Conservation (phyloP, 495 filamentous ascomycete species). For the Aspergillus leporis region DNA sequence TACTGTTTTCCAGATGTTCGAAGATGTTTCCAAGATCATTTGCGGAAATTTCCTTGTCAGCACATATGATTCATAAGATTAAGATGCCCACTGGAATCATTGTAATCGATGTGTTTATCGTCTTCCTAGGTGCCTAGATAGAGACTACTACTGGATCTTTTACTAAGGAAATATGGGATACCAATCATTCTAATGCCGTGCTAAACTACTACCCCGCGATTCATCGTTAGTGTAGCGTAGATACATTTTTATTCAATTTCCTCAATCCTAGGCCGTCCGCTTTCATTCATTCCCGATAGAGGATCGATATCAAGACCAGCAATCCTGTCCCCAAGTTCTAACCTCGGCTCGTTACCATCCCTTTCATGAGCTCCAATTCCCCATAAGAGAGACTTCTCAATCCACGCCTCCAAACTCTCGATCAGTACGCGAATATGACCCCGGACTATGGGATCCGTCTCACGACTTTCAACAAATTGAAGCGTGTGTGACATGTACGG, state of each 20-base stretch:
- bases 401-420: constrained; percentile 72
- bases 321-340: constrained; percentile 39
- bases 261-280: constrained; percentile 45
- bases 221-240: background rate
- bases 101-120: background rate
- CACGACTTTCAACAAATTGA: constrained; percentile 63
- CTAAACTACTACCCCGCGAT: background rate
- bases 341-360: constrained; percentile 23
- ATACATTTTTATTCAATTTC: constrained; percentile 47
- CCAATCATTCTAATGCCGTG: background rate
- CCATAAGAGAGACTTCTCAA: constrained; percentile 55
- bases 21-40: background rate
- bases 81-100: background rate
- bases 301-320: constrained; percentile 41
- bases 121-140: background rate
- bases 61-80: background rate
- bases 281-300: constrained; percentile 31
- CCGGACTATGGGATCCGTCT: constrained; percentile 71
- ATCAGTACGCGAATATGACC: constrained; percentile 69
- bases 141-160: background rate
- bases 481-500: constrained; percentile 64
- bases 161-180: background rate
- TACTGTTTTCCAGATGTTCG: background rate
- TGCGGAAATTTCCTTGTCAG: background rate
- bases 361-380: constrained; percentile 31